A percentile compares a stretch with the other conserved stretches of the same genome.
Conservation (phyloP, 352 stramenopile genomes). For the Vaucheria bursata region DNA sequence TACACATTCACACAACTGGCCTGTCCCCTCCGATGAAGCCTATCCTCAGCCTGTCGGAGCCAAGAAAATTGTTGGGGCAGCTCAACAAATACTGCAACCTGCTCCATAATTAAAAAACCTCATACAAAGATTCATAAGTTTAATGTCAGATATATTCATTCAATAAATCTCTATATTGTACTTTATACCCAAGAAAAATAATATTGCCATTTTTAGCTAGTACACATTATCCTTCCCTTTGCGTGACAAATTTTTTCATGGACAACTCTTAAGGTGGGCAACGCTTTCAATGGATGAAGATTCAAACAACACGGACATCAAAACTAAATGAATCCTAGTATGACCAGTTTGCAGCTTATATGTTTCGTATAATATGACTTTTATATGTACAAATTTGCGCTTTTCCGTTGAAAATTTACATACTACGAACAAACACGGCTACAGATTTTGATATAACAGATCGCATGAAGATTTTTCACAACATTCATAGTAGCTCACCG, state of each 20-base stretch:
- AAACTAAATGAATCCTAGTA: too few relatives aligned
- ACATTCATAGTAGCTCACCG: neutral
- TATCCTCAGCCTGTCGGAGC: constrained; percentile 53
- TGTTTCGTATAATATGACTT: neutral
- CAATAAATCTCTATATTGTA: too few relatives aligned
- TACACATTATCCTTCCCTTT: constrained; percentile 41
- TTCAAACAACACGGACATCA: neutral
- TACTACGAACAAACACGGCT: too few relatives aligned
- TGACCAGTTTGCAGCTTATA: too few relatives aligned
- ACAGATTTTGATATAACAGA: too few relatives aligned
- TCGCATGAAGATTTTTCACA: too few relatives aligned
- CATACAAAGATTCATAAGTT: neutral
- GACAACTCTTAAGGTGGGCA: too few relatives aligned
- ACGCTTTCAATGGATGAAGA: too few relatives aligned
- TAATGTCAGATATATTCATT: neutral
- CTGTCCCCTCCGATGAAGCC: constrained; percentile 48
- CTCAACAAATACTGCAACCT: constrained; percentile 50
- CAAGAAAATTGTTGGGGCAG: constrained; percentile 45
- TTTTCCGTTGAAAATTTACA: too few relatives aligned
- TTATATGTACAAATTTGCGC: neutral
- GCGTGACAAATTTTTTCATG: too few relatives aligned
- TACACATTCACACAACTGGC: constrained; percentile 43
- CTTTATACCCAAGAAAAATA: too few relatives aligned
- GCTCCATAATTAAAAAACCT: neutral
- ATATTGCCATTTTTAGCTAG: constrained; percentile 34